Evolutionary conservation across 768 basidiomycete genomes (phyloP).

Genomic region (Mycena filopes): DNA sequence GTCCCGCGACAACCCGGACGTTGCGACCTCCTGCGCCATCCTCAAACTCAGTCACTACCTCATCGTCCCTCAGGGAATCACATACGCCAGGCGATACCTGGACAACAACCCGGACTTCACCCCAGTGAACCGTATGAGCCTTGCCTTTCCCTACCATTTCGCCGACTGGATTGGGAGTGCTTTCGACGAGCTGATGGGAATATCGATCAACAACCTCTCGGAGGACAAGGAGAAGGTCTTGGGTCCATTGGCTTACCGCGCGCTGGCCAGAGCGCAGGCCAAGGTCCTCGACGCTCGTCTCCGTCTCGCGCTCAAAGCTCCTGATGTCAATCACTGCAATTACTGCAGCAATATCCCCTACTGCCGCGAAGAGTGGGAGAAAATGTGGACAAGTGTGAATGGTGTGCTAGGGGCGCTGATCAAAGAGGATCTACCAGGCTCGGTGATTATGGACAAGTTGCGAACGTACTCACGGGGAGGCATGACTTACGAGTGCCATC

Average conservation of each 20-base stretch:
- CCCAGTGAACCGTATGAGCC: neutral
- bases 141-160: conserved; percentile 14
- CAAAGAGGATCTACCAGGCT: conserved; percentile 4
- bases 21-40: neutral
- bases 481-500: conserved; percentile 2
- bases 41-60: conserved; percentile 18
- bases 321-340: neutral
- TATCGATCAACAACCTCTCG: neutral
- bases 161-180: neutral
- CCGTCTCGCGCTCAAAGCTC: neutral
- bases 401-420: conserved; percentile 15
- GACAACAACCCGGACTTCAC: neutral
- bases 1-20: neutral
- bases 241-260: conserved; percentile 11
- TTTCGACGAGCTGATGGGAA: conserved; percentile 11
- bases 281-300: conserved; percentile 1
- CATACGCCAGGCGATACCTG: neutral
- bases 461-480: neutral
- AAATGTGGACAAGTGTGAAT: neutral
- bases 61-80: neutral
- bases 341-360: neutral
- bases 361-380: neutral
- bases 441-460: conserved; percentile 3
- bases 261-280: conserved; percentile 16
- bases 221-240: conserved; percentile 3